Conservation (phyloP, 805 yeast genomes). For the Komagataella kurtzmanii region DNA sequence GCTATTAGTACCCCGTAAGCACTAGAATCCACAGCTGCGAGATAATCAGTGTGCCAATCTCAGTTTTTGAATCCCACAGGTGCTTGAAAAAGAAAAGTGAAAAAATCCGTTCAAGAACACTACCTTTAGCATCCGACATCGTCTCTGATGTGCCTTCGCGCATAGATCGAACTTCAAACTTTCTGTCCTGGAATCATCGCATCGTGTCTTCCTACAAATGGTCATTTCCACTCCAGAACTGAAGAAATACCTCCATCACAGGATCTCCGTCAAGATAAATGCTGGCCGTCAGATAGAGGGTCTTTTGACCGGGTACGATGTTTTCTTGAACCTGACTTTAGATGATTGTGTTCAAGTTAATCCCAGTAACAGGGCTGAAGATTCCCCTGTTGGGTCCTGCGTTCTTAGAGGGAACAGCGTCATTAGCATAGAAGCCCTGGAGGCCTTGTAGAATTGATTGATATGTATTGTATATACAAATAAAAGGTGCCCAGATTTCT, state of each 20-base stretch:
- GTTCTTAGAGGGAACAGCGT: conserved; percentile 42
- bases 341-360: conserved; percentile 16
- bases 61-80: too few species aligned
- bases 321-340: conserved; percentile 23
- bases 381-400: conserved; percentile 16
- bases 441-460: background rate
- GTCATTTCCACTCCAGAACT: conserved; percentile 15
- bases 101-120: background rate
- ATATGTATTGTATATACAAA: background rate
- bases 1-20: background rate
- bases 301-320: conserved; percentile 72
- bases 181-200: background rate
- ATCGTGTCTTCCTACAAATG: conserved; percentile 13
- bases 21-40: background rate
- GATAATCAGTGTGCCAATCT: too few species aligned
- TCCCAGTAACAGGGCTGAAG: conserved; percentile 4
- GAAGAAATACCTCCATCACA: conserved; percentile 64
- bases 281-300: conserved; percentile 76
- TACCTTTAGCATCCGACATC: background rate
- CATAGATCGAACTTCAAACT: background rate
- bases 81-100: too few species aligned
- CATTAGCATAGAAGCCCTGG: conserved; percentile 27
- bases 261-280: conserved; percentile 59
- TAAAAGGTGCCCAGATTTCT: background rate
- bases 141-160: background rate